Evolutionary conservation across 1,284 basidiomycete genomes (phyloP), one percentile per base, ranked within the genome.

Genomic region (Trichosporon inkin): DNA sequence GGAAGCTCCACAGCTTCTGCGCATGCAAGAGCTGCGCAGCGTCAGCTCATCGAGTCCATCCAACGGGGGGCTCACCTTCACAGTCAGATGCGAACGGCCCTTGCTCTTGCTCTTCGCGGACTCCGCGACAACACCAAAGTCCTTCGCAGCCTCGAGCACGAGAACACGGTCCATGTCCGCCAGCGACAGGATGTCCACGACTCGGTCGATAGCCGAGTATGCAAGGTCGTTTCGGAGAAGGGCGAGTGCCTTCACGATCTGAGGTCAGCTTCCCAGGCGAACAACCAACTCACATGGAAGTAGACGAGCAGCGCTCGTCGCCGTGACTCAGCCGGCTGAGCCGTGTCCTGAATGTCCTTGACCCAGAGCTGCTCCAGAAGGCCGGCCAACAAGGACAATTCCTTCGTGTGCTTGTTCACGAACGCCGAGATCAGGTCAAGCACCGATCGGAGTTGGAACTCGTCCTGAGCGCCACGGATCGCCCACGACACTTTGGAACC

Each of bases 211-310:
- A 58, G 88, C 85, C 1, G 75, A 67, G 60, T 83, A 80, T 0
- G 85, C 85, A 0, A 80, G 72, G 0, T 84, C 76, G 69, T 92
- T 85, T 20, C 86, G 86, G 7, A 87, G 83, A 0, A 92, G 83
- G 0, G 92, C 78, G n/a, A 97, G 80, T 0, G 84, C 89, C 74
- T 88, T 91, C 14, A 85, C 81, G 17, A 90, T 81, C 91, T 92
- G 66, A n/a, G 1, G 22, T 56, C 17, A 59, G 53, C 24, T 57
- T 24, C 13, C 54, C 24, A 14, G 11, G 10, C 14, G 1, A 3
- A 22, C 32, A n/a, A 28, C 8, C 47, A 56, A 55, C 67, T 62
- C 14, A 68, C 70, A 64, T 70, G 55, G 62, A 69, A 38, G 38
- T 61, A 69, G 10, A 59, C 71, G 5, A 61, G 57, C 22, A 76